These are phyloP conservation scores for Marasmius tenuissimus DNA, from an alignment of 1,284 basidiomycete genomes.

Conservation along the genomic window DNA sequence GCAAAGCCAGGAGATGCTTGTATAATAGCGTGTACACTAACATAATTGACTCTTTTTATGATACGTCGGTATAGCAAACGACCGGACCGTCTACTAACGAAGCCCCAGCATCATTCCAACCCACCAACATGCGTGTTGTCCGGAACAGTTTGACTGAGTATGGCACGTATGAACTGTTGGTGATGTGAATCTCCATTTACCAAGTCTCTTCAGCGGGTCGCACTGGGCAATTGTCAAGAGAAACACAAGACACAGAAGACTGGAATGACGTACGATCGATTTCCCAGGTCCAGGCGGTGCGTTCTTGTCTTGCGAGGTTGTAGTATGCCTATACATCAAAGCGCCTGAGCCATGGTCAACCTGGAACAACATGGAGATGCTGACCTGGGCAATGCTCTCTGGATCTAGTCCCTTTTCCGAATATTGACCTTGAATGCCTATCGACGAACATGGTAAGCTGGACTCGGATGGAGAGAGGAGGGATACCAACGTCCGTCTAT, in stretches of 20 bases:
- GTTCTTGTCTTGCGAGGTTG: slow-evolving; percentile 5
- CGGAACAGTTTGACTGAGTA: no score
- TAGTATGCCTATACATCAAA: slow-evolving; percentile 4
- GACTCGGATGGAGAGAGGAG: background rate
- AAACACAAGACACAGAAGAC: background rate
- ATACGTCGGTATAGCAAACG: no score
- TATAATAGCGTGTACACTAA: no score
- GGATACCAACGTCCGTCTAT: slow-evolving; percentile 53
- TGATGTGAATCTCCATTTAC: background rate
- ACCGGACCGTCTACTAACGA: no score
- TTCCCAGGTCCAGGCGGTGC: slow-evolving; percentile 1
- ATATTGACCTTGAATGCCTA: slow-evolving; percentile 26
- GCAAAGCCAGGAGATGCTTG: no score
- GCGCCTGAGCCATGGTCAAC: background rate
- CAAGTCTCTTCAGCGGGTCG: background rate
- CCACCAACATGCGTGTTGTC: no score
- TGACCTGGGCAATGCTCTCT: slow-evolving; percentile 64
- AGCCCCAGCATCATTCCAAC: no score
- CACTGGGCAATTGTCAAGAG: background rate
- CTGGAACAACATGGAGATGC: slow-evolving; percentile 13
- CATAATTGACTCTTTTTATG: no score
- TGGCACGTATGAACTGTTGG: no score
- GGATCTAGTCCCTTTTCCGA: slow-evolving; percentile 54
- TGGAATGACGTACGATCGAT: background rate
- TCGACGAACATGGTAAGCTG: slow-evolving; percentile 48